Evolutionary conservation across 768 basidiomycete species (phyloP), one percentile per base, ranked within the genome.

Genomic region (Boletus pseudo-olivaceus): DNA sequence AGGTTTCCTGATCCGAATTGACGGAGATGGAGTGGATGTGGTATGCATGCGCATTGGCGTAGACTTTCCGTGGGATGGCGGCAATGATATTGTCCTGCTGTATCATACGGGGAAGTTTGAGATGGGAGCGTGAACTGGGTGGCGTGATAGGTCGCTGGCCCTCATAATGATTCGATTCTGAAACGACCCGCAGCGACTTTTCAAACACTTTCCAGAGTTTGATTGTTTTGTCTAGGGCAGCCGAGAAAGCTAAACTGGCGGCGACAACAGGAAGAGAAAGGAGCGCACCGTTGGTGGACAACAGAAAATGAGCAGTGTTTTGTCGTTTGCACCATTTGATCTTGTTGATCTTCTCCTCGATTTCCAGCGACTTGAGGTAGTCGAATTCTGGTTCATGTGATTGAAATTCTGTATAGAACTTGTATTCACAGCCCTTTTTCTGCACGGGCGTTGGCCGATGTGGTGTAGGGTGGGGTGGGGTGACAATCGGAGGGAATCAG

Each of bases 311-410:
- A 42, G 97, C 95, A 43, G 90, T 81, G 71, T 98, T 98, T 76
- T 97, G 94, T 60, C 97, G 84, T 78, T 87, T 94, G 80, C 95
- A 98, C 97, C 97, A 99, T 72, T 94, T 93, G 83, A 99, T 99
- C 84, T 97, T 92, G 80, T 99, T 99, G 80, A 99, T 99, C 88
- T 99, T 99, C 82, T 99, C 97, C 76, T 99, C 97, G 74, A 99
- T 99, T 82, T 99, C 97, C 63, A 99, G 80, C 23, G 93, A 97
- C 81, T 99, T 99, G 68, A 99, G 86, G 73, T 99, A 99, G 78
- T 99, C 97, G 73, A 99, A 99, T 73, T 99, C 97, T 51, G 97
- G 97, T 72, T 99, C 97, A 72, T 99, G 97, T 43, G 93, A 95
- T 80, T 99, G 97, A 71, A 98, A 97, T 75, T 99, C 97, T 48